phyloP scores from a whole-genome alignment of 2,329 filamentous ascomycete genomes.

The Fusarium sp. region DNA sequence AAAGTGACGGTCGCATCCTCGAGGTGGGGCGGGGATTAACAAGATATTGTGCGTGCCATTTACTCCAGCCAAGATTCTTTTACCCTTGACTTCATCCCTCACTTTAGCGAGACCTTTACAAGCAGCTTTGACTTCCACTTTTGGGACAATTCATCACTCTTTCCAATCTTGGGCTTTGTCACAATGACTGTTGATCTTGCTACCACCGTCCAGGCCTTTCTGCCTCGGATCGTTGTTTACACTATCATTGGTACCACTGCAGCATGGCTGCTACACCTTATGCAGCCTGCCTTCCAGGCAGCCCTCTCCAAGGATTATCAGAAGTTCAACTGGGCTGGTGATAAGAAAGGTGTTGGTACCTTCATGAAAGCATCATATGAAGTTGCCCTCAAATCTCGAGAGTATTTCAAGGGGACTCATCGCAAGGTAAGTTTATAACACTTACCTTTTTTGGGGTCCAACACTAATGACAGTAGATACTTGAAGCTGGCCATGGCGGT shows the following conservation, averaged over 20 bases:
- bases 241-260: slow-evolving; percentile 8
- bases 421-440: neutral
- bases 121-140: neutral
- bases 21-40: neutral
- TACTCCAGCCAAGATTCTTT: neutral
- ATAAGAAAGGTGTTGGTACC: slow-evolving; percentile 13
- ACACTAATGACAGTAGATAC: neutral
- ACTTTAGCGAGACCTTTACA: neutral
- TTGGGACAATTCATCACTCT: neutral
- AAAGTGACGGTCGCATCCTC: neutral
- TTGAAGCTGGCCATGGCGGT: slow-evolving; percentile 14
- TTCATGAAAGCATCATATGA: slow-evolving; percentile 22
- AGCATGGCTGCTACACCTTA: slow-evolving; percentile 20
- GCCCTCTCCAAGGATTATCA: slow-evolving; percentile 13
- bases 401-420: slow-evolving; percentile 19
- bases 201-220: neutral
- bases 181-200: slow-evolving; percentile 4
- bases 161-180: neutral
- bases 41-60: neutral
- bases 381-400: slow-evolving; percentile 17
- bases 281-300: slow-evolving; percentile 23
- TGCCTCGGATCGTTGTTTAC: slow-evolving; percentile 17
- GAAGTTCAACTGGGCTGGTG: slow-evolving; percentile 23
- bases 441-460: accelerated
- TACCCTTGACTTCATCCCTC: neutral